Percentiles rank a stretch among this genome's conserved stretches.
phyloP scores from a whole-genome alignment of 495 filamentous ascomycete species.

The Astrothelium macrocarpum region DNA sequence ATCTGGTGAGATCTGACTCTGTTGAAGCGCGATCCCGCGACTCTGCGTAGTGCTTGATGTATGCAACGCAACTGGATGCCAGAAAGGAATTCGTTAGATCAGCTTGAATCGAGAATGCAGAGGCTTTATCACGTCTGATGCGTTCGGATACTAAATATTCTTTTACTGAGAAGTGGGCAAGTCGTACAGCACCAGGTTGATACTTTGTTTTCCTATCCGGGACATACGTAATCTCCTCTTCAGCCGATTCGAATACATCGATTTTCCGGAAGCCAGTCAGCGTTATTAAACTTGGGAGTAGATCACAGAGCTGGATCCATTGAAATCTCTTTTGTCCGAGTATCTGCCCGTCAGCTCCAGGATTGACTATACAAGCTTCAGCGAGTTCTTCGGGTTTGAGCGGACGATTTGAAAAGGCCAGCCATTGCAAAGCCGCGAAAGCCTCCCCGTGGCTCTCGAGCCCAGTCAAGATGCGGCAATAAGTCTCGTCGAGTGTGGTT shows the following conservation, averaged over 20 bases:
- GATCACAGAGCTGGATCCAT: background rate
- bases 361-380: slow-evolving; percentile 14
- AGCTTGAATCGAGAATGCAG: slow-evolving; percentile 10
- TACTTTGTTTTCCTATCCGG: background rate
- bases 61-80: slow-evolving; percentile 16
- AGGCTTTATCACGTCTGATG: slow-evolving; percentile 7
- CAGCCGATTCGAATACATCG: background rate
- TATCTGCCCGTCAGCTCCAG: background rate
- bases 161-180: slow-evolving; percentile 27
- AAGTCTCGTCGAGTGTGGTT: slow-evolving; percentile 23
- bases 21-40: background rate
- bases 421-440: slow-evolving; percentile 18
- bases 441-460: slow-evolving; percentile 16
- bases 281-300: background rate
- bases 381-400: slow-evolving; percentile 17
- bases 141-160: slow-evolving; percentile 21
- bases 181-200: background rate
- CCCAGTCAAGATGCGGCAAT: slow-evolving; percentile 19
- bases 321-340: background rate
- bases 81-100: slow-evolving; percentile 7
- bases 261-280: background rate
- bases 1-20: slow-evolving; percentile 9
- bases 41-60: slow-evolving; percentile 12
- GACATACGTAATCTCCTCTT: background rate
- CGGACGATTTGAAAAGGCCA: slow-evolving; percentile 18